Evolutionary conservation across 495 filamentous ascomycete species (phyloP).

Genomic region (Thermothielavioides terrestris): DNA sequence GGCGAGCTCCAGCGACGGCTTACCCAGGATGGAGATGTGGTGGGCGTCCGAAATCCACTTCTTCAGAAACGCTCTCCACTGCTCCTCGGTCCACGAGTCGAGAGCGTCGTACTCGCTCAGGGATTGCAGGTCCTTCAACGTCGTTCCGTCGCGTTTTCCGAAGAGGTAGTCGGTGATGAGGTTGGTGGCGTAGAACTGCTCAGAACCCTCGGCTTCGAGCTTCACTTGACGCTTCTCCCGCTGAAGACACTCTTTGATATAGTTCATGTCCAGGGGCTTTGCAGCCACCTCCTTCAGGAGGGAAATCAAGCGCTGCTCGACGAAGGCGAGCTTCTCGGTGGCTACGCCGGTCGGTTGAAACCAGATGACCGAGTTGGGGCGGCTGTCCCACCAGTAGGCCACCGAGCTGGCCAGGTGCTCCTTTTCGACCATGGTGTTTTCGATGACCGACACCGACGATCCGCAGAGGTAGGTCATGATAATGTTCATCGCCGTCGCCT

Average conservation of each 20-base stretch:
- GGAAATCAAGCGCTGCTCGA: constrained; percentile 78
- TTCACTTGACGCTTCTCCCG: constrained; percentile 70
- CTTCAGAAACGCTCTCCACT: constrained; percentile 75
- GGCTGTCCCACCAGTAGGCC: constrained; percentile 61
- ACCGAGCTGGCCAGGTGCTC: constrained; percentile 85
- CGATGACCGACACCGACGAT: constrained; percentile 83
- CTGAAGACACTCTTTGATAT: constrained; percentile 75
- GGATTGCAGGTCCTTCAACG: constrained; percentile 57
- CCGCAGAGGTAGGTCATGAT: constrained; percentile 78
- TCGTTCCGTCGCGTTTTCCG: constrained; percentile 75
- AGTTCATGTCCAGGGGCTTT: constrained; percentile 77
- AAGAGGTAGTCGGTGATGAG: constrained; percentile 90
- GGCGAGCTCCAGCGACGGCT: constrained; percentile 62
- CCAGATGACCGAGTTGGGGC: constrained; percentile 75
- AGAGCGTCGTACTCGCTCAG: constrained; percentile 69
- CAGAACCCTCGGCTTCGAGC: constrained; percentile 67
- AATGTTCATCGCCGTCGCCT: constrained; percentile 62
- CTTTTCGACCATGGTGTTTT: constrained; percentile 87
- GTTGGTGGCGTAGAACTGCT: constrained; percentile 64
- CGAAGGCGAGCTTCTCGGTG: constrained; percentile 72
- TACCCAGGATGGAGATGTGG: constrained; percentile 83
- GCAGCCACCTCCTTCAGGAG: constrained; percentile 69
- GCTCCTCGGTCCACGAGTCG: constrained; percentile 66
- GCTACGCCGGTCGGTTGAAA: constrained; percentile 77
- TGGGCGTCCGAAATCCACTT: constrained; percentile 80